Evolutionary conservation across 148 eudicot species (phyloP), one percentile per base, ranked within the genome.

Genomic region (Silene latifolia): DNA sequence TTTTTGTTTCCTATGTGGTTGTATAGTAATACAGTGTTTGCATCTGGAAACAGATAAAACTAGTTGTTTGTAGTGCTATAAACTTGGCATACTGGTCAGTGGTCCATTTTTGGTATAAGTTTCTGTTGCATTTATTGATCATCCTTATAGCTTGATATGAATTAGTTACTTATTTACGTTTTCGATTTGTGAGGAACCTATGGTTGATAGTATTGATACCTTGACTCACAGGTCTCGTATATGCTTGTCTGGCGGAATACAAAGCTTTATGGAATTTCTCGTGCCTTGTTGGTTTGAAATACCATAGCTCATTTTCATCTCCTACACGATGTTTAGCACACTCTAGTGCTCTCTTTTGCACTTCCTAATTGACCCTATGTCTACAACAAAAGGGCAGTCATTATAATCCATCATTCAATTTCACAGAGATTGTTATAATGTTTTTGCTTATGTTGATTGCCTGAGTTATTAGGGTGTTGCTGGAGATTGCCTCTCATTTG

Each of bases 291-390:
- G 87, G 84, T 82, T 87, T 92, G 64, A 66, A 58, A 51, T 83
- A 88, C 72, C 72, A 69, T 63, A 85, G 39, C 68, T 72, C 81
- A 20, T 76, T 76, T 39, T 82, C 79, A 62, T 44, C 80, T 53
- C 75, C 80, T 42, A 77, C 80, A 15, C 27, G 69, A 72, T 72
- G 63, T 48, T 58, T 70, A 17, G 24, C 25, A 69, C 71, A 80
- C 71, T 86, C 92, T 53, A 78, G 23, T 48, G 75, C 76, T 83
- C 87, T 87, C 67, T 65, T 86, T 9, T 80, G 83, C 59, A 90
- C 74, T 75, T 87, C 97, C 46, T 83, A 84, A 79, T 85, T 85
- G 8, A 90, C 84, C 77, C 79, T 84, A 95, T 92, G 86, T 11
- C 72, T 72, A 69, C 10, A 24, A 56, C n/a, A n/a, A 46, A 44